Evolutionary conservation across 202 grass and related monocot species (phyloP).

Genomic region (Schoenoplectus tabernaemontani): DNA sequence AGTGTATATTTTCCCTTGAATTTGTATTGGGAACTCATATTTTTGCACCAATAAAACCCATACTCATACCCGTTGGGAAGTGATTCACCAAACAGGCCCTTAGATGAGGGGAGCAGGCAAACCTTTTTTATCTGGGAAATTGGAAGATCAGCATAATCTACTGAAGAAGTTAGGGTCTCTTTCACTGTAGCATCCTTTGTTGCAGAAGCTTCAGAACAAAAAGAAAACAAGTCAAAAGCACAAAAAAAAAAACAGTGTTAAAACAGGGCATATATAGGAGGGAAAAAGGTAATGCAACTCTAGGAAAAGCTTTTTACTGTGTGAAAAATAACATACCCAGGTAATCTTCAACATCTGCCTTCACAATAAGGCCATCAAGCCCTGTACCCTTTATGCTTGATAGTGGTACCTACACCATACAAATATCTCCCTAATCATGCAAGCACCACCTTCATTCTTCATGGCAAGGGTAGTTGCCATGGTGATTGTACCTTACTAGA

Average conservation of each 20-base stretch:
- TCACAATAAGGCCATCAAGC: slow-evolving; percentile 84
- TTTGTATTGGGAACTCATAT: no score
- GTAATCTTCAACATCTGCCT: slow-evolving; percentile 93
- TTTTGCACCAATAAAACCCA: no score
- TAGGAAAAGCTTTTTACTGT: neutral
- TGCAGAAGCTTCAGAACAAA: slow-evolving; percentile 33
- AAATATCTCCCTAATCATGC: neutral
- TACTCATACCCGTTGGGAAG: no score
- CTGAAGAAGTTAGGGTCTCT: slow-evolving; percentile 31
- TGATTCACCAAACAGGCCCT: no score
- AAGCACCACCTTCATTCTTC: neutral
- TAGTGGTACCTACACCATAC: slow-evolving; percentile 54
- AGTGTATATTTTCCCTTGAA: no score
- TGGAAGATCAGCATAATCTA: slow-evolving; percentile 71
- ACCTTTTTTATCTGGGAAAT: slow-evolving; percentile 94
- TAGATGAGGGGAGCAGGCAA: neutral
- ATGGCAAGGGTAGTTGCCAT: neutral
- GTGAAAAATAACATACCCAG: slow-evolving; percentile 45
- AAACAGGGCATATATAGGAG: neutral
- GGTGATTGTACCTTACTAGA: neutral
- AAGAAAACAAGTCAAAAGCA: no score
- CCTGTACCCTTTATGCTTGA: slow-evolving; percentile 84
- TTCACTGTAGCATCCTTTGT: slow-evolving; percentile 36
- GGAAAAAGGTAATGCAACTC: neutral
- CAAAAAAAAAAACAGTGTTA: neutral